Evolutionary conservation across 2,329 filamentous ascomycete genomes (phyloP).

Genomic region (Microcera coccophila): DNA sequence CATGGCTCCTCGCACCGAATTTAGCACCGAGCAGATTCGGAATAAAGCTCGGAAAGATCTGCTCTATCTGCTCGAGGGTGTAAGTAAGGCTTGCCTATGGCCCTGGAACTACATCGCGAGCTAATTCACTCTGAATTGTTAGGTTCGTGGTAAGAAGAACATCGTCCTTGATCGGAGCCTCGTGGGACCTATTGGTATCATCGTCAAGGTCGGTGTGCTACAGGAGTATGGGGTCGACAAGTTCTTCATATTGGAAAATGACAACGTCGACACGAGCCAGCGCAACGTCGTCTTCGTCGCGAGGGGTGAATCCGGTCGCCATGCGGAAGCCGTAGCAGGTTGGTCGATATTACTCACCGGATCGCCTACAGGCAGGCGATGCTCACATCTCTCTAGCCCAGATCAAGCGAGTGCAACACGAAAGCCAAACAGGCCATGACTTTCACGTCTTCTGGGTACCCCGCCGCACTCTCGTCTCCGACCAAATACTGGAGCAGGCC

Average conservation of each 20-base stretch:
- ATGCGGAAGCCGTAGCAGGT: slow-evolving; percentile 87
- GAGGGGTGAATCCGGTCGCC: slow-evolving; percentile 80
- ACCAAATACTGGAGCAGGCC: slow-evolving; percentile 86
- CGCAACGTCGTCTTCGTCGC: slow-evolving; percentile 93
- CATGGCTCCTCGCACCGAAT: slow-evolving; percentile 68
- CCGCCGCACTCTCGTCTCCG: slow-evolving; percentile 83
- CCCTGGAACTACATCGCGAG: slow-evolving; percentile 12
- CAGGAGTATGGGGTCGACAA: slow-evolving; percentile 98
- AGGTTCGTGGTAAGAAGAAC: slow-evolving; percentile 99
- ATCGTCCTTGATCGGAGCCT: slow-evolving; percentile 87
- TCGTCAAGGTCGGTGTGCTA: slow-evolving; percentile 91
- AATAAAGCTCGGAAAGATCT: slow-evolving; percentile 85
- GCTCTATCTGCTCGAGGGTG: slow-evolving; percentile 85
- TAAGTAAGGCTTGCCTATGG: slow-evolving; percentile 56
- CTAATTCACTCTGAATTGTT: slow-evolving; percentile 13
- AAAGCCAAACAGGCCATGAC: slow-evolving; percentile 87
- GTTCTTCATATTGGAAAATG: slow-evolving; percentile 93
- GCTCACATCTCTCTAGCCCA: slow-evolving; percentile 61
- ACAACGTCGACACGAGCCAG: slow-evolving; percentile 90
- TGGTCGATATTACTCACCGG: slow-evolving; percentile 33
- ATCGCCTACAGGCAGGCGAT: not conserved
- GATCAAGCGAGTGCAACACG: slow-evolving; percentile 82
- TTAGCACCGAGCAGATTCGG: slow-evolving; percentile 71
- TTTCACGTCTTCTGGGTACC: slow-evolving; percentile 97
- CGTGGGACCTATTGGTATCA: slow-evolving; percentile 81